Base-by-base conservation (phyloP, 768 basidiomycete genomes). In the Termitomyces sp. region DNA sequence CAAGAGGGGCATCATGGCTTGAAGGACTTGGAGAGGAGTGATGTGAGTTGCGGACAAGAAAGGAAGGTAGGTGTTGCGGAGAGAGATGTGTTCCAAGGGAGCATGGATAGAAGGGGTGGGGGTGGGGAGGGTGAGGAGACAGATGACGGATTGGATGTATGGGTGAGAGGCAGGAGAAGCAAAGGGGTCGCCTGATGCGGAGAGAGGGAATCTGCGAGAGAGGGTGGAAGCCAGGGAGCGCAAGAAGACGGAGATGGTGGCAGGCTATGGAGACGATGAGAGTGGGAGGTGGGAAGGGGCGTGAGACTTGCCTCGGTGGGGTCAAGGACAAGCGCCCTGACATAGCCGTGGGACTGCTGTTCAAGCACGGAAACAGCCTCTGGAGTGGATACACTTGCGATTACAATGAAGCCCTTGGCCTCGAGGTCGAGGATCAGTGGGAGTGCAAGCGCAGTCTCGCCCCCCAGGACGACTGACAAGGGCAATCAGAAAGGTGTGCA, bases 311-410 rank as follows among this genome's bases (percentile, higher is more conserved):
- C 92, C 79, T 92, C 86, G 53, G 75, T 77, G 0, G 92, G 87
- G 70, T 94, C 87, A 42, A 94, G 80, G 32, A 94, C 85, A 57
- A 94, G 80, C 0, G 87, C 92, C 52, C 87, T 86, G 56, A 93
- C 82, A 69, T 83, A 93, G 28, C 94, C 94, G 61, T 86, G 77
- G 26, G 84, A 81, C 59, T 76, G 74, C 36, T 73, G 75, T 69
- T 95, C 92, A 46, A 94, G 72, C 16, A 71, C 73, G 16, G 80
- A 76, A 36, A 83, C 84, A n/a, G 82, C 82, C 54, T 86, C 85
- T 0, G 86, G 80, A 6, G 80, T 83, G 0, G 84, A 74, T 18
- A 93, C 92, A 59, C 88, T 94, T 4, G 86, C 77, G 61, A 95
- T 84, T 38, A 95, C 87, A 64, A 94, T 88, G 65, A 88, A 94